Conservation (phyloP, 495 filamentous ascomycete species). For the Aspergillus nidulans region DNA sequence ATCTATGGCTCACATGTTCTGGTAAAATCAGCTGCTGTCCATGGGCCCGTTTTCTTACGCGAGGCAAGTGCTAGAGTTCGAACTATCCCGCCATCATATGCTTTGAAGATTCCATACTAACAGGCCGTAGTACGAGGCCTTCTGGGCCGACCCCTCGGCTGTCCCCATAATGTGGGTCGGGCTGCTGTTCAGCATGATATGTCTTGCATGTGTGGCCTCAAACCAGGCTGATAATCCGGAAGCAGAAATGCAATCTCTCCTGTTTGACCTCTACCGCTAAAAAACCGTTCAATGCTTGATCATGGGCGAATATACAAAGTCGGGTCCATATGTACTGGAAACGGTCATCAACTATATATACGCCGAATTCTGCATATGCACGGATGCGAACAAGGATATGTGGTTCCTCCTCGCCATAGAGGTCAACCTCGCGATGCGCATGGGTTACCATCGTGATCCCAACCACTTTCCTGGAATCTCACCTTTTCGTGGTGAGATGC, state of each 20-base stretch:
- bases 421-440: conserved; percentile 25
- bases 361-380: conserved; percentile 14
- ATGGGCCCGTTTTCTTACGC: conserved; percentile 19
- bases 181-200: conserved; percentile 30
- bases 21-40: conserved; percentile 12
- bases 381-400: conserved; percentile 17
- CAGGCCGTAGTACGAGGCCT: conserved; percentile 24
- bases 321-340: conserved; percentile 24
- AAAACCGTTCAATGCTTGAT: conserved; percentile 28
- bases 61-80: conserved; percentile 13
- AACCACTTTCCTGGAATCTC: background rate
- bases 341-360: conserved; percentile 25
- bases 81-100: no score
- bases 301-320: conserved; percentile 25
- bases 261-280: conserved; percentile 22
- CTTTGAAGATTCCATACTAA: background rate
- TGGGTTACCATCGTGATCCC: conserved; percentile 25
- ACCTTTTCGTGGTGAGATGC: background rate
- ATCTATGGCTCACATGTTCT: background rate
- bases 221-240: conserved; percentile 6
- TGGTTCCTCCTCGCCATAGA: conserved; percentile 23
- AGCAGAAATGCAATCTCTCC: conserved; percentile 11
- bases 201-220: conserved; percentile 15
- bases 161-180: conserved; percentile 26
- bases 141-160: conserved; percentile 25